A percentile compares a stretch with the other conserved stretches of the same genome.
Evolutionary conservation across 345 rosid genomes (phyloP).

Genomic region (Arabidopsis arenosa): DNA sequence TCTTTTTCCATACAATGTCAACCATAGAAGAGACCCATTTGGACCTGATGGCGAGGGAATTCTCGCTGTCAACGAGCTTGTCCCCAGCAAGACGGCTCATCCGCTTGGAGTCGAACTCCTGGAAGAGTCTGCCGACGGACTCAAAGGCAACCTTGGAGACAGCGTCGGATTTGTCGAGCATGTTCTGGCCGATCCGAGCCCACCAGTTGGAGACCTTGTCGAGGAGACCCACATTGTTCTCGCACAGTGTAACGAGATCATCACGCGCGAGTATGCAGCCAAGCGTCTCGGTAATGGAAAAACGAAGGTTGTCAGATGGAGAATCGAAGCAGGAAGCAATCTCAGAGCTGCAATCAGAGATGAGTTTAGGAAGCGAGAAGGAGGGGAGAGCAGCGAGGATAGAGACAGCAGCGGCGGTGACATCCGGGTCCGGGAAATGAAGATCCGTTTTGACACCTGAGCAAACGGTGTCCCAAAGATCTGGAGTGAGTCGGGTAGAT

Average conservation of each 20-base stretch:
- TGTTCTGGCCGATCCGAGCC: constrained; percentile 79
- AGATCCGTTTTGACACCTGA: constrained; percentile 83
- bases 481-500: constrained; percentile 92
- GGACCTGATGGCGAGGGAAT: constrained; percentile 86
- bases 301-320: constrained; percentile 70
- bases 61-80: constrained; percentile 94
- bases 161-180: constrained; percentile 81
- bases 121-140: constrained; percentile 88
- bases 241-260: constrained; percentile 87
- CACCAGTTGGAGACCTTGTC: constrained; percentile 93
- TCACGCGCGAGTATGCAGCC: constrained; percentile 94
- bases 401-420: constrained; percentile 87
- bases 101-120: constrained; percentile 87
- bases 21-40: constrained; percentile 92
- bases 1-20: constrained; percentile 79
- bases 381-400: constrained; percentile 91
- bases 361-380: constrained; percentile 75
- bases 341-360: constrained; percentile 72
- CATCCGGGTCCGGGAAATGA: constrained; percentile 95
- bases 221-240: constrained; percentile 75
- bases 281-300: constrained; percentile 85
- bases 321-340: constrained; percentile 85
- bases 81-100: constrained; percentile 97
- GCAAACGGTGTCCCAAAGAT: constrained; percentile 92
- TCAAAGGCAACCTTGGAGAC: constrained; percentile 97